Percentiles rank a stretch among this genome's conserved stretches.
These are phyloP conservation scores for Leccinellum luteum DNA, from an alignment of 768 basidiomycete species.

Conservation along the genomic window DNA sequence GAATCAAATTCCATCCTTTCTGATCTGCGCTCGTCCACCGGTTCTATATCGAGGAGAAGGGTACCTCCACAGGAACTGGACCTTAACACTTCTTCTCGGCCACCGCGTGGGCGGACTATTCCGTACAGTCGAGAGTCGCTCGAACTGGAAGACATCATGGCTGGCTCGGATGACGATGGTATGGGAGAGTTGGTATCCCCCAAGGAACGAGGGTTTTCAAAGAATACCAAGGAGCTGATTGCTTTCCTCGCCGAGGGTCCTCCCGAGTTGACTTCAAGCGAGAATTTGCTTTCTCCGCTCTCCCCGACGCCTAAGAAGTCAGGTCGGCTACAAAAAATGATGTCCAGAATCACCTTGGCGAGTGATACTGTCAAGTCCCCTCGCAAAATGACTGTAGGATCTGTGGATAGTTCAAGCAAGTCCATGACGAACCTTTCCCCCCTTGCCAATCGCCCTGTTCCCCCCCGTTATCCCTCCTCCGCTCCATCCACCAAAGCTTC, in stretches of 20 bases:
- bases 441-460: slow-evolving; percentile 57
- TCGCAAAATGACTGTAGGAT: slow-evolving; percentile 32
- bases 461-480: slow-evolving; percentile 50
- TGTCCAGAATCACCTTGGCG: slow-evolving; percentile 68
- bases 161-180: slow-evolving; percentile 62
- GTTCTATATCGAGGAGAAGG: slow-evolving; percentile 21
- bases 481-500: slow-evolving; percentile 47
- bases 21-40: slow-evolving; percentile 24
- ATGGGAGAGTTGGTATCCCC: slow-evolving; percentile 36
- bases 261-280: slow-evolving; percentile 39
- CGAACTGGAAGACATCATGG: slow-evolving; percentile 75
- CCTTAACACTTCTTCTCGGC: slow-evolving; percentile 22
- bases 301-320: slow-evolving; percentile 40
- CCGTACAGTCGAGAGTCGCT: slow-evolving; percentile 63
- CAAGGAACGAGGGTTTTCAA: slow-evolving; percentile 41
- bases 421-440: slow-evolving; percentile 44
- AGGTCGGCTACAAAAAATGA: slow-evolving; percentile 76
- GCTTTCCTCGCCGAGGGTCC: slow-evolving; percentile 61
- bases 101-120: slow-evolving; percentile 42
- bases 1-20: slow-evolving; percentile 30
- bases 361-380: slow-evolving; percentile 28
- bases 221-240: slow-evolving; percentile 47
- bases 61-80: slow-evolving; percentile 29
- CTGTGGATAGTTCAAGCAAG: slow-evolving; percentile 24
- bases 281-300: slow-evolving; percentile 42